Base-by-base conservation (phyloP, 2,329 filamentous ascomycete genomes). In the Fusarium sambucinum region DNA sequence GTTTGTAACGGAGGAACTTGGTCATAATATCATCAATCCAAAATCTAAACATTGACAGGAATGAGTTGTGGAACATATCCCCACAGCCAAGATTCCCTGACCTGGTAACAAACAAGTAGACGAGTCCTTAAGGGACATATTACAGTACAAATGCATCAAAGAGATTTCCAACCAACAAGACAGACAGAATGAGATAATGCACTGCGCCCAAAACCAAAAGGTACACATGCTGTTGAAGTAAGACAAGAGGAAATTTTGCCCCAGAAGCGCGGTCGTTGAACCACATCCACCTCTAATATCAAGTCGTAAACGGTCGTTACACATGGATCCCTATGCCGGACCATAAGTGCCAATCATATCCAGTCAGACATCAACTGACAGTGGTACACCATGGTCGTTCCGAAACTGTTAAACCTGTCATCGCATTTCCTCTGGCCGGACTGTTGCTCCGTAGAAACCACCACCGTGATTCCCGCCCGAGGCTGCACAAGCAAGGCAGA, bases 401-500 rank as follows among this genome's bases (percentile, higher is more conserved):
- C 41, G 19, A 40, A 37, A 52, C 41, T 47, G 44, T 53, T 17
- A 29, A 47, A 33, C 42, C 23, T 50, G 60, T 75, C 68, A 83
- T 70, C 83, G 80, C 75, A 84, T 82, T 68, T 87, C 83, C 69
- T 85, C 82, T 21, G 84, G 80, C 17, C 83, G 82, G 27, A 87
- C 85, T 29, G 81, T 86, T 40, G 83, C 81, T 29, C 85, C 86
- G 66, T 87, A 88, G 74, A 86, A 86, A 10, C 84, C 82, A 19
- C 79, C 83, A 13, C 78, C 79, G 27, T 81, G 77, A n/a, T 78
- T 75, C 32, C 77, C 78, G 9, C 81, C 82, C 12, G 83, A 81
- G 11, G 83, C 84, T 38, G 83, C 77, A 67, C 86, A 89, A 2
- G 86, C 85, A 38, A 87, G 79, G 65, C 86, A 89, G 4, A 85